Percentiles rank a stretch among this genome's conserved stretches.
Conservation (phyloP, 108 stramenopile genomes). For the Thalassiosira profunda region DNA sequence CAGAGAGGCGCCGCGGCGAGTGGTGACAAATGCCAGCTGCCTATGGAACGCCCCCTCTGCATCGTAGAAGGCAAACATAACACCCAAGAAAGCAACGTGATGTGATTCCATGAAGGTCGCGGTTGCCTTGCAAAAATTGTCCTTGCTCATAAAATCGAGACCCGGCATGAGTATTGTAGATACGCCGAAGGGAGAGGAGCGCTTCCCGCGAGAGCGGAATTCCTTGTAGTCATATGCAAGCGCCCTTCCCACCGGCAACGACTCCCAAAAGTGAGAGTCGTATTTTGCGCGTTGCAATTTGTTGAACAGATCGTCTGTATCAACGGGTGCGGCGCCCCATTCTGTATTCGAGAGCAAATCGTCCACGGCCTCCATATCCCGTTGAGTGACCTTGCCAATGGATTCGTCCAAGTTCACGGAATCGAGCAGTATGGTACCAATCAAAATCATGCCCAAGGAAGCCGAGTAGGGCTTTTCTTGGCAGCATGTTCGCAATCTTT, state of each 20-base stretch:
- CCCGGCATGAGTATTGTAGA: constrained; percentile 73
- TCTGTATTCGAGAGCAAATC: constrained; percentile 50
- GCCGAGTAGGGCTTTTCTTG: constrained; percentile 15
- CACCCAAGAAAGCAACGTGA: constrained; percentile 43
- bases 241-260: constrained; percentile 53
- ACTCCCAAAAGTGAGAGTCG: constrained; percentile 71
- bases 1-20: constrained; percentile 6
- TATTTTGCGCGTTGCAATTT: constrained; percentile 70
- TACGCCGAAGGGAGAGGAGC: constrained; percentile 68
- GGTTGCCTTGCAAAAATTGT: constrained; percentile 20
- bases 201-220: constrained; percentile 29
- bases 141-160: constrained; percentile 42
- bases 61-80: constrained; percentile 60
- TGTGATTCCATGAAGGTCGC: constrained; percentile 43
- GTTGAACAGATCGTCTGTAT: constrained; percentile 60
- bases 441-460: constrained; percentile 55
- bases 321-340: constrained; percentile 40
- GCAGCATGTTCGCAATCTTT: constrained; percentile 32
- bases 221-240: constrained; percentile 77
- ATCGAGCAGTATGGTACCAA: constrained; percentile 85
- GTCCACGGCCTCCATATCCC: constrained; percentile 67
- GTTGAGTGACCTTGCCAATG: constrained; percentile 72
- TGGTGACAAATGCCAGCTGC: constrained; percentile 29
- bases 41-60: constrained; percentile 17
- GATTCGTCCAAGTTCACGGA: constrained; percentile 75